Evolutionary conservation across 2,329 filamentous ascomycete species (phyloP).

Genomic region (Arthroderma sp.): DNA sequence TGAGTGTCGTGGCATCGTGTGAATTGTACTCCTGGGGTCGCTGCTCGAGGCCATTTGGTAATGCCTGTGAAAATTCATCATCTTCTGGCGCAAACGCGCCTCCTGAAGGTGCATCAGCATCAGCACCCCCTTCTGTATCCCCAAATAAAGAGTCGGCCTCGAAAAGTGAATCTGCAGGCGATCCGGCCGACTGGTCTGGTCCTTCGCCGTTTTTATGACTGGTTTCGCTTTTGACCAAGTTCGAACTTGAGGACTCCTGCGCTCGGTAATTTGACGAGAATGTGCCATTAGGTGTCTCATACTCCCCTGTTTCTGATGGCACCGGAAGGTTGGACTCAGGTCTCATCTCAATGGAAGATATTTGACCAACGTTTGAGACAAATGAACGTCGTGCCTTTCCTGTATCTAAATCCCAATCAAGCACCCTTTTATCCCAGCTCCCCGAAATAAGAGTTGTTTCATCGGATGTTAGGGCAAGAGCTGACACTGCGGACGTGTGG

Average conservation of each 20-base stretch:
- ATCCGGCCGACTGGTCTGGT: slow-evolving; percentile 46
- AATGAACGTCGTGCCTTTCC: slow-evolving; percentile 66
- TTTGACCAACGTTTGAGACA: slow-evolving; percentile 64
- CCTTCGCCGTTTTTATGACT: slow-evolving; percentile 25
- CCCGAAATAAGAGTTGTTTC: slow-evolving; percentile 81
- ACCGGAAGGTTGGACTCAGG: slow-evolving; percentile 64
- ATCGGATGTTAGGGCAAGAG: slow-evolving; percentile 66
- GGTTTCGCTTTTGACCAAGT: slow-evolving; percentile 28
- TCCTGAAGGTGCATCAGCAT: slow-evolving; percentile 36
- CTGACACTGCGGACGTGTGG: slow-evolving; percentile 85
- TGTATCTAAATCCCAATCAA: slow-evolving; percentile 90
- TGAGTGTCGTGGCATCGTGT: neutral
- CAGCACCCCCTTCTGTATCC: slow-evolving; percentile 50
- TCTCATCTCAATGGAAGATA: slow-evolving; percentile 74
- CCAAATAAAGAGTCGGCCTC: slow-evolving; percentile 82
- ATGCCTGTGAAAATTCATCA: slow-evolving; percentile 63
- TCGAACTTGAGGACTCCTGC: slow-evolving; percentile 43
- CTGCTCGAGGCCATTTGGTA: slow-evolving; percentile 48
- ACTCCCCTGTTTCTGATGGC: slow-evolving; percentile 54
- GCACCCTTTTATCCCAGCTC: slow-evolving; percentile 89
- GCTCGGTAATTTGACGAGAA: slow-evolving; percentile 63
- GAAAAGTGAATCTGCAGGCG: slow-evolving; percentile 70
- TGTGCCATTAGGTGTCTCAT: slow-evolving; percentile 46
- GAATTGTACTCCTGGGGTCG: slow-evolving; percentile 7
- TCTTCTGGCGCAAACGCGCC: slow-evolving; percentile 69